Conservation (phyloP, 495 filamentous ascomycete species). For the Penicillium roqueforti region DNA sequence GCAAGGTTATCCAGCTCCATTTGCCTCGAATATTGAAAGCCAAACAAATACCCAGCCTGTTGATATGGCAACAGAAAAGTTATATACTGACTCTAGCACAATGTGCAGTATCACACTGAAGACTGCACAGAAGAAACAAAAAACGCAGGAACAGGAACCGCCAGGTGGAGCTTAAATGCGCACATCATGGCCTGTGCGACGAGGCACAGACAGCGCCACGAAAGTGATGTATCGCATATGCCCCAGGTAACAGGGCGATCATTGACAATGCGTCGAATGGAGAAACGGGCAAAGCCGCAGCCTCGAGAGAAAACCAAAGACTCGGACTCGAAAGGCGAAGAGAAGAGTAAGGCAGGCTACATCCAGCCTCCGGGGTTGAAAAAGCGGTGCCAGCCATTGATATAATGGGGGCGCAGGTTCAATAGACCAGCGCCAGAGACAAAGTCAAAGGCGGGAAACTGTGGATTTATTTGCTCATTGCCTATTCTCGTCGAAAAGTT, state of each 20-base stretch:
- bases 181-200: conserved; percentile 23
- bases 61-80: conserved; percentile 19
- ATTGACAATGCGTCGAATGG: not conserved
- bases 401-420: not conserved
- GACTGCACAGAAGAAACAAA: not conserved
- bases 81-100: not conserved
- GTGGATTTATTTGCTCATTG: not conserved
- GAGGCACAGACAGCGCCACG: conserved; percentile 15
- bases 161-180: conserved; percentile 12
- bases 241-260: not conserved
- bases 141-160: conserved; percentile 17
- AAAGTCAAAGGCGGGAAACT: not conserved
- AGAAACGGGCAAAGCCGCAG: not conserved
- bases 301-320: not conserved
- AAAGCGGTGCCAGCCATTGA: not conserved
- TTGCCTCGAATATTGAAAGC: not conserved
- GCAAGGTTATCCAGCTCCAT: not conserved
- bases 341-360: not conserved
- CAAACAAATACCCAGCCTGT: conserved; percentile 13
- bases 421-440: not conserved
- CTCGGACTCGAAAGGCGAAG: not conserved
- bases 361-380: not conserved
- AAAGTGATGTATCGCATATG: conserved; percentile 20
- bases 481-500: not conserved
- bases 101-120: conserved; percentile 19